phyloP scores from a whole-genome alignment of 129 eudicot genomes.

The Saussurea involucrata region DNA sequence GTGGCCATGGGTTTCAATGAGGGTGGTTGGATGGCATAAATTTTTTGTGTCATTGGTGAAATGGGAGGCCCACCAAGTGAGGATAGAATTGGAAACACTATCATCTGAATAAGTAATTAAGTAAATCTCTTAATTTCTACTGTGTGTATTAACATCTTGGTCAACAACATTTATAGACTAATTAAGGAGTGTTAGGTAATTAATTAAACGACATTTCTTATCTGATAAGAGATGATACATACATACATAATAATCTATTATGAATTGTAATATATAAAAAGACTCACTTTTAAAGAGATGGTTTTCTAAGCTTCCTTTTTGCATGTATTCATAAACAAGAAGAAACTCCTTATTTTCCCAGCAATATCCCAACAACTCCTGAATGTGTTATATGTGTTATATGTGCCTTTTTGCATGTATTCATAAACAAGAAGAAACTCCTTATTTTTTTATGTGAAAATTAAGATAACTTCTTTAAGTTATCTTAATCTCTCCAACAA shows the following conservation, averaged over 20 bases:
- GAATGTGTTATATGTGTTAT: too few species aligned
- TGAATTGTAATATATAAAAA: not conserved
- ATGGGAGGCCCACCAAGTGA: not conserved
- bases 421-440: too few species aligned
- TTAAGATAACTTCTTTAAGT: too few species aligned
- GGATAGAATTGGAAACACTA: not conserved
- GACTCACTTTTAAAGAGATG: conserved; percentile 67
- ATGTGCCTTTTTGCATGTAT: too few species aligned
- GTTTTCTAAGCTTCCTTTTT: conserved; percentile 60
- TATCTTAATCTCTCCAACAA: conserved; percentile 20
- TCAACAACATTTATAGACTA: not conserved
- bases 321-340: conserved; percentile 68
- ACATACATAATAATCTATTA: not conserved
- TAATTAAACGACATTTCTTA: too few species aligned
- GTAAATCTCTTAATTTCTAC: too few species aligned
- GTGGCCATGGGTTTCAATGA: too few species aligned
- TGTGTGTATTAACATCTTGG: not conserved
- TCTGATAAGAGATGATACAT: not conserved
- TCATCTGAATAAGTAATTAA: too few species aligned
- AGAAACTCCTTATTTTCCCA: conserved; percentile 50
- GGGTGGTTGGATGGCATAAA: too few species aligned
- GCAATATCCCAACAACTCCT: conserved; percentile 62
- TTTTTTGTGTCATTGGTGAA: too few species aligned
- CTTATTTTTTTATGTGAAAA: too few species aligned
- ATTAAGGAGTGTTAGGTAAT: too few species aligned